Conservation (phyloP, 176 grass and related monocot genomes). For the Paspalum vaginatum region DNA sequence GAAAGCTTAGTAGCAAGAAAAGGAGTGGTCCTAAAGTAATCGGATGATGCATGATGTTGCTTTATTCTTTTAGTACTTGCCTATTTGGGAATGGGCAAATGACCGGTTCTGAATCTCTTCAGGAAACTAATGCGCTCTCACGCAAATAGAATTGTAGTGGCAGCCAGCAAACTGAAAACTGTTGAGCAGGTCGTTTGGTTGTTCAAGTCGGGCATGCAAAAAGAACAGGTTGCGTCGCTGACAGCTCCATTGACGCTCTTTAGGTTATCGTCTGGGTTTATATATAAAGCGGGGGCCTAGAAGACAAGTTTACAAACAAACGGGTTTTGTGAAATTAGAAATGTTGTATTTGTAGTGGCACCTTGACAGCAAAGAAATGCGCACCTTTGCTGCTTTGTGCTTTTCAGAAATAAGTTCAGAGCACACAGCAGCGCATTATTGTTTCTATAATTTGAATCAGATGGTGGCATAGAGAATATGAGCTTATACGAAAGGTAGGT, state of each 20-base stretch:
- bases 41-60: not conserved
- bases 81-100: conserved; percentile 21
- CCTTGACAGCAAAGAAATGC: conserved; percentile 25
- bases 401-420: conserved; percentile 17
- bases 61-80: conserved; percentile 50
- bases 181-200: not conserved
- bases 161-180: not conserved
- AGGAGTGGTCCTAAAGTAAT: conserved; percentile 20
- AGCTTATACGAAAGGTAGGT: conserved; percentile 1
- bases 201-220: not conserved
- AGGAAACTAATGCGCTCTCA: conserved; percentile 15
- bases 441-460: conserved; percentile 30
- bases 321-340: conserved; percentile 2
- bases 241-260: not conserved
- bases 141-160: not conserved
- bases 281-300: not conserved
- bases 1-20: conserved; percentile 33
- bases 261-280: not conserved
- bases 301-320: not conserved
- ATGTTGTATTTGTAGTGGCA: not conserved
- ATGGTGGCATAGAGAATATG: conserved; percentile 34
- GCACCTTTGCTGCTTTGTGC: not conserved
- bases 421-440: not conserved
- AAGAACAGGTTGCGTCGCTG: not conserved
- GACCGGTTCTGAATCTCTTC: conserved; percentile 12